Evolutionary conservation across 768 basidiomycete species (phyloP), one percentile per base, ranked within the genome.

Genomic region (Agrocybe chaxingu): DNA sequence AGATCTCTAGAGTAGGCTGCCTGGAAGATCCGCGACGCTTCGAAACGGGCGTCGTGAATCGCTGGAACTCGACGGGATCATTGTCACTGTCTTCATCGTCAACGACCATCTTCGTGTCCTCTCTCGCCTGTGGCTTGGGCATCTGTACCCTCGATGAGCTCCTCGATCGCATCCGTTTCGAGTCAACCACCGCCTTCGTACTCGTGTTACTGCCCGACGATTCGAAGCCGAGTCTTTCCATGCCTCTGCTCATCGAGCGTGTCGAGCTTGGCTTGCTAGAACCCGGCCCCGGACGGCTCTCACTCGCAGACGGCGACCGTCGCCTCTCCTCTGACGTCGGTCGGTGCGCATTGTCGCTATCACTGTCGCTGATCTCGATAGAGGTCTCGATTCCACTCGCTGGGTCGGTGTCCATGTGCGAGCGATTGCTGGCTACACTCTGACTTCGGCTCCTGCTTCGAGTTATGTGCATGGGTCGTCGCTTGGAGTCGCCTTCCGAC

Each of bases 291-390:
- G 24, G 24, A 24, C 24, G 24, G 24, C 24, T 50, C 42, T 58
- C 58, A 42, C 58, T 59, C 2, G 53, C 55, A 12, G 57, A 61
- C 8, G 52, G 60, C 7, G 57, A 60, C 4, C 56, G 60, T 13
- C 49, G 50, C 48, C 46, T 36, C 10, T 39, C 55, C 32, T 50
- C 47, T 35, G 35, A 54, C n/a, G 19, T 44, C 42, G 47, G 51
- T 47, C 46, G 56, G 33, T 33, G 48, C 24, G 33, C 32, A 45
- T 35, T 40, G 8, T 57, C 51, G 11, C 31, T 18, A 34, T 51
- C 53, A 29, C 36, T 47, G 1, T 59, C 55, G 16, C 49, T 57
- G 10, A 37, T 42, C 40, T 62, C 52, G 16, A 56, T 37, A 29
- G 54, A 42, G 11, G 56, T 44, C 12, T 59, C 57, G 11, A 43